phyloP scores from a whole-genome alignment of 1,284 basidiomycete genomes.

The Leccinum huronense region DNA sequence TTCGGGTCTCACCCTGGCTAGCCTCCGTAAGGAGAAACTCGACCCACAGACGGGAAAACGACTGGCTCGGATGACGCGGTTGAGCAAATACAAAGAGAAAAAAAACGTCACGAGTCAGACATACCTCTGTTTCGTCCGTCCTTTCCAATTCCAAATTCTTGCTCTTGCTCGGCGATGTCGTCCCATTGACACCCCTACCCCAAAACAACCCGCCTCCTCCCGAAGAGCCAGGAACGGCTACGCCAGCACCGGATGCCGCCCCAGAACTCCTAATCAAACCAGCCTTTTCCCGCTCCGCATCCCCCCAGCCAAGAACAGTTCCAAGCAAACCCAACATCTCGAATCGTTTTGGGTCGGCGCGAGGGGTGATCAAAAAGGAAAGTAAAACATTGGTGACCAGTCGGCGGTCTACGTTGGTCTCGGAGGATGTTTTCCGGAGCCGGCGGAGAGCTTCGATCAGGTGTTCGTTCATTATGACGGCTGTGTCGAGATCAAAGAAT shows the following conservation, averaged over 20 bases:
- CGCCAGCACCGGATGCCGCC: constrained; percentile 56
- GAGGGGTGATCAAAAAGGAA: constrained; percentile 88
- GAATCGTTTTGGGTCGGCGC: constrained; percentile 92
- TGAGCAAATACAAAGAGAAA: background rate
- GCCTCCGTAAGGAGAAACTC: constrained; percentile 94
- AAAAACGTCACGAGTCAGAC: background rate
- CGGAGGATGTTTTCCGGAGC: constrained; percentile 80
- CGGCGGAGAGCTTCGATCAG: constrained; percentile 96
- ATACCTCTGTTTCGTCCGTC: constrained; percentile 75
- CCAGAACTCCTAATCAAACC: constrained; percentile 44
- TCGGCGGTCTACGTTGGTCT: constrained; percentile 88
- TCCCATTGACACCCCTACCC: constrained; percentile 37
- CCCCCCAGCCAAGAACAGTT: constrained; percentile 88
- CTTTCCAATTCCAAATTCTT: constrained; percentile 61
- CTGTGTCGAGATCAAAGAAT: constrained; percentile 40
- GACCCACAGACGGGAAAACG: constrained; percentile 92
- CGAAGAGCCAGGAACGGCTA: constrained; percentile 11
- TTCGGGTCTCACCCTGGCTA: constrained; percentile 48
- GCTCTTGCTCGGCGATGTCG: constrained; percentile 41
- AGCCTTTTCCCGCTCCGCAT: constrained; percentile 86
- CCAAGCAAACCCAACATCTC: constrained; percentile 92
- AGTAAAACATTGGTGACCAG: constrained; percentile 94
- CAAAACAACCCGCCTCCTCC: constrained; percentile 45
- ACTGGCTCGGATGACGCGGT: constrained; percentile 48
- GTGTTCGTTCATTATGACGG: constrained; percentile 96